Percentiles rank a stretch among this genome's conserved stretches.
phyloP scores from a whole-genome alignment of 179 eudicot species.

The Pouteria campechiana region DNA sequence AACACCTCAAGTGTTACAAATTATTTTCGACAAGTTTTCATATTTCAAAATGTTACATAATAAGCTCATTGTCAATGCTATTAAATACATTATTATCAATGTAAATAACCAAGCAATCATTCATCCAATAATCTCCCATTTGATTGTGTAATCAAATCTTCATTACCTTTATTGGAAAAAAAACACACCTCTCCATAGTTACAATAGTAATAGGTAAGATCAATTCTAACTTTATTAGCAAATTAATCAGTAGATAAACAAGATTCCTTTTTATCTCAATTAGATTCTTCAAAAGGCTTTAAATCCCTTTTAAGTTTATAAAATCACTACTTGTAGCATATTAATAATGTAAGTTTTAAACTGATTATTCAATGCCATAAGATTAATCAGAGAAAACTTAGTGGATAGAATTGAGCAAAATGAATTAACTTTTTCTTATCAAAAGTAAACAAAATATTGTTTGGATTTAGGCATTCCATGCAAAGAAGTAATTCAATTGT shows the following conservation, averaged over 20 bases:
- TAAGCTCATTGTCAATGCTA: slow-evolving; percentile 2
- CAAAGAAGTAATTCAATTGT: not conserved
- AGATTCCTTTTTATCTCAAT: not conserved
- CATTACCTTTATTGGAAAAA: slow-evolving; percentile 5
- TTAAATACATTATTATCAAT: slow-evolving; percentile 2
- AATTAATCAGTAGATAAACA: slow-evolving; percentile 2
- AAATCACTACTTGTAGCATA: slow-evolving; percentile 1
- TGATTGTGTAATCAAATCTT: not conserved
- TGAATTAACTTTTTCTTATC: not conserved
- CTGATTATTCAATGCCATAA: not conserved
- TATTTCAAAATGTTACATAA: not conserved
- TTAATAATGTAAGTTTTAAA: slow-evolving; percentile 1
- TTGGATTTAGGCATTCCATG: too few relatives aligned
- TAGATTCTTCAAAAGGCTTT: too few relatives aligned
- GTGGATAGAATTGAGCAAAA: not conserved
- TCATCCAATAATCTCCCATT: slow-evolving; percentile 1
- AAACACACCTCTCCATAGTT: slow-evolving; percentile 1
- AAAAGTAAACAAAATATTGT: too few relatives aligned
- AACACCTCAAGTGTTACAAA: too few relatives aligned
- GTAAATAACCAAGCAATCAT: slow-evolving; percentile 4
- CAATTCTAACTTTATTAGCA: slow-evolving; percentile 3
- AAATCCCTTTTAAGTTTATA: not conserved
- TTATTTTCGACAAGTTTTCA: too few relatives aligned
- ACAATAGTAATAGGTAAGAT: slow-evolving; percentile 4
- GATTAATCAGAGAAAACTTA: not conserved